Evolutionary conservation across 2,329 filamentous ascomycete species (phyloP).

Genomic region (Ophioceras dolichostomum): DNA sequence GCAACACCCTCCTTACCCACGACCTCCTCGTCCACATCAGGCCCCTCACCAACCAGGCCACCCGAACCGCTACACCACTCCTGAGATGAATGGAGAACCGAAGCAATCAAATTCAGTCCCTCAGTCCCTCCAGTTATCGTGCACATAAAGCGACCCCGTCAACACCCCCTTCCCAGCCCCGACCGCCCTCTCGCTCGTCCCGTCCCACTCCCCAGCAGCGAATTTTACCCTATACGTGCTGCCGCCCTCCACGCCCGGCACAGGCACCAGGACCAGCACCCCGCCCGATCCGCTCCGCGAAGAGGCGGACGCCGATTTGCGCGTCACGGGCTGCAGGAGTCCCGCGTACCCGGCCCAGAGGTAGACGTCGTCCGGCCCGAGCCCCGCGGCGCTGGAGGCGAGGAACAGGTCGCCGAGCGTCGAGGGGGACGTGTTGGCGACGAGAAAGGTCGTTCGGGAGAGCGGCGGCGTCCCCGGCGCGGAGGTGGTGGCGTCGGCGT

Average conservation of each 20-base stretch:
- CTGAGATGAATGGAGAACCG: no score
- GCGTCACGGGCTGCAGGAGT: not conserved
- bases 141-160: not conserved
- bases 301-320: no score
- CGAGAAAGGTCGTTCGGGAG: conserved; percentile 9
- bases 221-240: no score
- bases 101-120: not conserved
- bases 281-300: no score
- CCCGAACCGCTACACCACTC: no score
- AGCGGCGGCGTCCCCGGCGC: not conserved
- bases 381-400: conserved; percentile 6
- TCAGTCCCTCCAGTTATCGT: not conserved
- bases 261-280: not conserved
- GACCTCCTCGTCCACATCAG: no score
- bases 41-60: no score
- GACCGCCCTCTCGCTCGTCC: not conserved
- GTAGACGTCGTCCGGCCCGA: conserved; percentile 5
- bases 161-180: not conserved
- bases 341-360: conserved; percentile 4
- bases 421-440: conserved; percentile 5
- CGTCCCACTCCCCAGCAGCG: no score
- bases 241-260: no score
- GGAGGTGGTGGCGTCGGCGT: not conserved
- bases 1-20: no score
- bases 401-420: conserved; percentile 4